Conservation (phyloP, 192 early-diverging fungal species). For the Gigaspora rosea region DNA sequence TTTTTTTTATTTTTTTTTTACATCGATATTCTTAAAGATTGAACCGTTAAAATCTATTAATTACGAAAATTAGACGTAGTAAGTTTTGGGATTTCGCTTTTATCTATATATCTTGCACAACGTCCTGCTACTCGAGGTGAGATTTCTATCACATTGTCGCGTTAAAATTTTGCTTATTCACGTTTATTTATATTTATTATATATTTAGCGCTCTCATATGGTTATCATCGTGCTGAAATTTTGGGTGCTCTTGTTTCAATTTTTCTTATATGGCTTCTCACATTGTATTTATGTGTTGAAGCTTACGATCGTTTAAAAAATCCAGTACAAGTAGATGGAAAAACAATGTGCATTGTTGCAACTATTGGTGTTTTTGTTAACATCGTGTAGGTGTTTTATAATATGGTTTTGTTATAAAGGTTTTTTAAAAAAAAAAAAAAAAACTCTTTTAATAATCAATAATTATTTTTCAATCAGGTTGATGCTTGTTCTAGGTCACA, state of each 20-base stretch:
- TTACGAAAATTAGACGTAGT: conserved; percentile 59
- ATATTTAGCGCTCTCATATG: conserved; percentile 58
- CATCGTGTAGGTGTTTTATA: conserved; percentile 56
- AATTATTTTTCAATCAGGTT: conserved; percentile 39
- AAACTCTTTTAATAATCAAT: not conserved
- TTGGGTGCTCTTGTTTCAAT: conserved; percentile 77
- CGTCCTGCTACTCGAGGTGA: conserved; percentile 63
- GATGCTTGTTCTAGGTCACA: conserved; percentile 55
- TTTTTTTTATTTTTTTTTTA: not conserved
- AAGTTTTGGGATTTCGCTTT: conserved; percentile 72
- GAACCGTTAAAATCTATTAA: not conserved
- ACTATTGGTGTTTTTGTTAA: conserved; percentile 76
- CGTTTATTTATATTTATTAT: not conserved
- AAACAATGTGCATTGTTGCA: conserved; percentile 71
- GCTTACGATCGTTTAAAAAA: conserved; percentile 66
- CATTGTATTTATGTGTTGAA: conserved; percentile 66
- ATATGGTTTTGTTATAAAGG: not conserved
- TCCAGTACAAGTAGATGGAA: conserved; percentile 65
- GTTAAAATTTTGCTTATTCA: conserved; percentile 10
- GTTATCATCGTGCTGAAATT: conserved; percentile 78
- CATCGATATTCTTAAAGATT: not conserved
- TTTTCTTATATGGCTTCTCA: conserved; percentile 78
- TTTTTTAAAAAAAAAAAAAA: too few relatives aligned
- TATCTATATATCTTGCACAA: conserved; percentile 63
- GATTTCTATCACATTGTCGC: not conserved